Evolutionary conservation across 306 rosid species (phyloP), one percentile per base, ranked within the genome.

Genomic region (Dryas octopetala): DNA sequence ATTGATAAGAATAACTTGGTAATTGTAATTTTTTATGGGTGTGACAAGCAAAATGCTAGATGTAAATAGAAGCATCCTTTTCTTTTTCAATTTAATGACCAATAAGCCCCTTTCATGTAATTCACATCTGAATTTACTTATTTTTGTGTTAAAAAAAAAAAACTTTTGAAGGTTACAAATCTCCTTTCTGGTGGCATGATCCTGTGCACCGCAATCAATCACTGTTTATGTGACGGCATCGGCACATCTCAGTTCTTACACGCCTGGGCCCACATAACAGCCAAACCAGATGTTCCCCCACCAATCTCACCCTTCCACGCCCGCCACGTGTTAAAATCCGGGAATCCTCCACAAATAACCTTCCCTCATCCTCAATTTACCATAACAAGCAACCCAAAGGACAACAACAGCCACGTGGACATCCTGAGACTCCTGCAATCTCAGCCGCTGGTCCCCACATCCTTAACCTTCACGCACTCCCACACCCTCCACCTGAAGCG

Each of bases 131-230:
- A 32, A 32, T 32, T 32, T 32, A 32, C 38, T 32, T 32, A 1
- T 32, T 32, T 32, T 32, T 32, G 38, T 32, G 38, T 32, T 32
- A 32, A 32, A 32, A 32, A 28, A 28, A 4, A 23, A 19, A 10
- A 16, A 19, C 17, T 14, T 43, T 75, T 61, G 10, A 66, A 93
- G 98, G 86, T 83, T 28, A 91, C 97, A 4, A 85, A 63, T 48
- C 93, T 93, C 4, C 82, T 84, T 0, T 91, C 91, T 40, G 97
- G 96, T n/a, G 97, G 92, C 7, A 91, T 91, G 97, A 85, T 89
- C 44, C 49, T 93, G 9, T 91, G 96, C 85, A 88, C 96, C 32
- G 92, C 96, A 16, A 88, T 93, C 83, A 89, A 85, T 74, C 98
- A 93, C 83, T 85, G 93, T 53, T 23, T 91, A 9, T 88, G 97